These are phyloP conservation scores for Septoria linicola DNA, from an alignment of 2,329 filamentous ascomycete species.

Conservation along the genomic window DNA sequence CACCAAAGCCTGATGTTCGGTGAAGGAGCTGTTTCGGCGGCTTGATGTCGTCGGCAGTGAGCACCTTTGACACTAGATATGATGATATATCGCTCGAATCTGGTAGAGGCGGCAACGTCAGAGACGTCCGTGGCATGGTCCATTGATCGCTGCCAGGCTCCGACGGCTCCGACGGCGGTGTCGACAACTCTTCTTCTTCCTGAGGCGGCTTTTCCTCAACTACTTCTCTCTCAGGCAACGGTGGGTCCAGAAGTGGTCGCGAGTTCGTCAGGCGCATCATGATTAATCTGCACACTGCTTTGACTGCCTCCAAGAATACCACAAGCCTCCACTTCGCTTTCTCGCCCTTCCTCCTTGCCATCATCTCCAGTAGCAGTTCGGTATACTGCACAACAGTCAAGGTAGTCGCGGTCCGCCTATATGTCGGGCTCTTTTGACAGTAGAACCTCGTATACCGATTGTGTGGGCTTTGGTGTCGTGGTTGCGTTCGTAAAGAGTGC, in stretches of 20 bases:
- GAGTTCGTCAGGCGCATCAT: conserved; percentile 80
- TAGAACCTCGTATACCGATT: conserved; percentile 65
- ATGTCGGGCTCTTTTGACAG: conserved; percentile 63
- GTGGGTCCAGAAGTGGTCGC: conserved; percentile 76
- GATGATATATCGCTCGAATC: conserved; percentile 77
- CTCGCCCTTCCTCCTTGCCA: conserved; percentile 81
- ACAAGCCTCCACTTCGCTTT: conserved; percentile 81
- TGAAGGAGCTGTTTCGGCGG: conserved; percentile 85
- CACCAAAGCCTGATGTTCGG: conserved; percentile 68
- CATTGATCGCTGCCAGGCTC: conserved; percentile 56
- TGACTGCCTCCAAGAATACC: conserved; percentile 78
- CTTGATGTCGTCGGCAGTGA: conserved; percentile 96
- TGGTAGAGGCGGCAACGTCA: conserved; percentile 80
- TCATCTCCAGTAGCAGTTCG: conserved; percentile 96
- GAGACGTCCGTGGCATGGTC: conserved; percentile 91
- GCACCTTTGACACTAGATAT: conserved; percentile 84
- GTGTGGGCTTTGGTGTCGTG: conserved; percentile 52
- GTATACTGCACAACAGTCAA: conserved; percentile 93
- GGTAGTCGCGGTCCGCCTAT: conserved; percentile 75
- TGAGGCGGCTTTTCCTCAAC: conserved; percentile 49
- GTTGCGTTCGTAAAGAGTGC: conserved; percentile 53
- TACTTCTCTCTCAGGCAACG: conserved; percentile 80
- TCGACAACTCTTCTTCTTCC: conserved; percentile 44
- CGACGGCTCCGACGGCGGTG: conserved; percentile 43
- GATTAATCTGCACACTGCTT: conserved; percentile 78